Conservation (phyloP, 352 stramenopile genomes). For the Pythium dissimile region DNA sequence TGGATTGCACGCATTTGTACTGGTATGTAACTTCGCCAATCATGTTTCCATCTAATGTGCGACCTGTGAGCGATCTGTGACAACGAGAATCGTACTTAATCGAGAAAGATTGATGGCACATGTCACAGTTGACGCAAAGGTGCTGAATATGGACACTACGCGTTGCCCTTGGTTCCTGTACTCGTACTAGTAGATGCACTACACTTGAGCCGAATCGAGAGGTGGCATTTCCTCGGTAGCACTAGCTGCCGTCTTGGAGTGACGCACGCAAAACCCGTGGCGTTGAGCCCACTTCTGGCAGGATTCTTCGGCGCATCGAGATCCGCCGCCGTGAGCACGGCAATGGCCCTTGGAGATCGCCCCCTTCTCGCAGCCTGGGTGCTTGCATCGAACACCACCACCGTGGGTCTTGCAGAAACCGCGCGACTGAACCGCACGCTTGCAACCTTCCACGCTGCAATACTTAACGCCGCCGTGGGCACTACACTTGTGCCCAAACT, state of each 20-base stretch:
- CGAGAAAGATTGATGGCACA: constrained; percentile 21
- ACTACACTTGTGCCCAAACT: constrained; percentile 83
- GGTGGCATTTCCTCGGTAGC: constrained; percentile 10
- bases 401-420: constrained; percentile 87
- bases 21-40: too few relatives aligned
- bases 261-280: constrained; percentile 67
- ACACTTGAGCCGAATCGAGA: constrained; percentile 20
- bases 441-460: constrained; percentile 65
- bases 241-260: constrained; percentile 43
- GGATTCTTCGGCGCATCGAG: constrained; percentile 57
- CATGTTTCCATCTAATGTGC: not conserved
- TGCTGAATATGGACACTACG: not conserved
- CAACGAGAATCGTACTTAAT: constrained; percentile 23
- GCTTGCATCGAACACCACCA: constrained; percentile 79
- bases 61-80: constrained; percentile 28
- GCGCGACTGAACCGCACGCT: constrained; percentile 75
- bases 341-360: constrained; percentile 86
- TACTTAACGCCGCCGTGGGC: constrained; percentile 74
- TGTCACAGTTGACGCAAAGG: constrained; percentile 19
- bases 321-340: constrained; percentile 76
- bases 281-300: constrained; percentile 79
- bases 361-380: constrained; percentile 72
- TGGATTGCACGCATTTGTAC: too few relatives aligned
- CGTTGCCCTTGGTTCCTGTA: not conserved
- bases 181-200: not conserved